Base-by-base conservation (phyloP, 768 basidiomycete species). In the Udeniomyces megalosporus region DNA sequence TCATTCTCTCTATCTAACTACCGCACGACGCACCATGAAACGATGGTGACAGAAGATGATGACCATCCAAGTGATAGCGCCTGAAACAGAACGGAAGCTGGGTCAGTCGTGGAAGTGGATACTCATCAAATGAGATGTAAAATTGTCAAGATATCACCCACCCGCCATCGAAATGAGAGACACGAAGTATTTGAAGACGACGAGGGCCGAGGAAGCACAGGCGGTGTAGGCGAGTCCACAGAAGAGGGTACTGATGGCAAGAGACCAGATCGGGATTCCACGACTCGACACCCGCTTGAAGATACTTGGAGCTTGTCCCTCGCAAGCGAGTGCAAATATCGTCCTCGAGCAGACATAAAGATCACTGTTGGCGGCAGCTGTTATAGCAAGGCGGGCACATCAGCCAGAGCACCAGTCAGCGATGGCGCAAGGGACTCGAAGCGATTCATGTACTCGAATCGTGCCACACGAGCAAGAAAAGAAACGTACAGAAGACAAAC, bases 11-110 rank as follows among this genome's bases (percentile, higher is more conserved):
- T n/a, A n/a, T n/a, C n/a, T n/a, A n/a, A n/a, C n/a, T n/a, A n/a
- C n/a, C n/a, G n/a, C n/a, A n/a, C n/a, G n/a, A n/a, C n/a, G n/a
- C n/a, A n/a, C n/a, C 38, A 42, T 42, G 38, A 69, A 80, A 59
- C 68, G 82, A 80, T 83, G 80, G 70, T 84, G 82, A 5, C 79
- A 79, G 56, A 76, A 81, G 49, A 77, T 68, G 62, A 84, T 84
- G 52, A 79, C 72, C 68, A 74, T 58, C 63, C 63, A 64, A 5
- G 63, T 64, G 44, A 64, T 32, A 6, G 42, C 63, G n/a, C n/a
- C n/a, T n/a, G n/a, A n/a, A n/a, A n/a, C n/a, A n/a, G n/a, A n/a
- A n/a, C n/a, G n/a, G n/a, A n/a, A n/a, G n/a, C n/a, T n/a, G n/a
- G n/a, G n/a, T n/a, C n/a, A n/a, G n/a, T n/a, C n/a, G n/a, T n/a